A percentile compares a stretch with the other conserved stretches of the same genome.
These are phyloP conservation scores for Wallacemonas sp. DNA, from an alignment of 208 protist species.

Conservation along the genomic window DNA sequence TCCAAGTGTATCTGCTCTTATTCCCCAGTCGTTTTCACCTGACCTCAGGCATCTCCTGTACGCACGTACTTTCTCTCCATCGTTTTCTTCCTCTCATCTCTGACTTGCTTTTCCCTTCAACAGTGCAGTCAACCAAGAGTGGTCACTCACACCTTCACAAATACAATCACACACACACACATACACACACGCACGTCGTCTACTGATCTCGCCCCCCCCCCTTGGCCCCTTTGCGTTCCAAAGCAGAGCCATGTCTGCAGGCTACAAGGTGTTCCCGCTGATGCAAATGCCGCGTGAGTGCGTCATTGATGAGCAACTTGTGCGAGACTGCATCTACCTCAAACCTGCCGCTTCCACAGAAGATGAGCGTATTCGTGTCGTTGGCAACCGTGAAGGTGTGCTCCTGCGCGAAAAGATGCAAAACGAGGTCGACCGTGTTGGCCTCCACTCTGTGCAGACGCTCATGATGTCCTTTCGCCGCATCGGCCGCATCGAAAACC, in stretches of 20 bases:
- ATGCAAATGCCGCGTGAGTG: slow-evolving; percentile 67
- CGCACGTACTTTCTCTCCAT: no score
- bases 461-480: slow-evolving; percentile 73
- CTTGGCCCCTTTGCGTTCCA: slow-evolving; percentile 12
- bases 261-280: slow-evolving; percentile 66
- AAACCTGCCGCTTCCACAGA: slow-evolving; percentile 57
- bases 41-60: no score
- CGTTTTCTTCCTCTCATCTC: no score
- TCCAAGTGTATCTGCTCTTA: no score
- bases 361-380: slow-evolving; percentile 75
- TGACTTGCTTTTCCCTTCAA: no score
- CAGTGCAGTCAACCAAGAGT: no score
- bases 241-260: slow-evolving; percentile 60
- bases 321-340: slow-evolving; percentile 75
- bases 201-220: not conserved
- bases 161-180: slow-evolving; percentile 7
- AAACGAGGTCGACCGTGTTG: slow-evolving; percentile 53
- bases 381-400: slow-evolving; percentile 67
- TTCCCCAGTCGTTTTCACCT: no score
- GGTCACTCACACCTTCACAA: slow-evolving; percentile 5
- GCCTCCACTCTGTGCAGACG: slow-evolving; percentile 55
- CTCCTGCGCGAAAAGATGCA: slow-evolving; percentile 51
- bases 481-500: slow-evolving; percentile 90
- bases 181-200: slow-evolving; percentile 1
- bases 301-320: slow-evolving; percentile 81